Evolutionary conservation across 495 filamentous ascomycete genomes (phyloP), one percentile per base, ranked within the genome.

Genomic region (Penicillium samsonianum): DNA sequence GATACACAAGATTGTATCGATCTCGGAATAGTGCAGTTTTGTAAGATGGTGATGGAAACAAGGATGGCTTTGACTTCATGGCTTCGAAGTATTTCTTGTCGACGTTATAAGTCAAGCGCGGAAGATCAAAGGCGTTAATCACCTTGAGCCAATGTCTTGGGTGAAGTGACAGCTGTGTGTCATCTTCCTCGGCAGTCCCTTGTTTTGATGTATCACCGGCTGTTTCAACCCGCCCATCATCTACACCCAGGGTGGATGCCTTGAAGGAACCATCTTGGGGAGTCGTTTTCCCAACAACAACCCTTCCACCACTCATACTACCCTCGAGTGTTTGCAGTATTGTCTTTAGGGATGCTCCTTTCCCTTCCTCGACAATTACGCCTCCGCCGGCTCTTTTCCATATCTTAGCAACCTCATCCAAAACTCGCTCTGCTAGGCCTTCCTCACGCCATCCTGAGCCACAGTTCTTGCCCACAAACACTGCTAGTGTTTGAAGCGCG

Each of bases 381-480:
- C 88, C 88, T 4, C 90, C 90, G 0, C 83, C 79, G 55, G 85
- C 81, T 57, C 87, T 89, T 73, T 93, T 96, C 95, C 94, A 98
- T 55, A 79, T 82, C 69, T 87, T 87, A 0, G 95, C 91, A 14
- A 91, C 85, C 70, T 98, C 93, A 62, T 98, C 95, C 19, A 98
- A 74, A 7, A 96, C 89, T 64, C 86, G 88, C 67, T 98, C 94
- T 5, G 92, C 94, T 10, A 96, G 76, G 0, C 94, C 94, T 70
- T 93, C 91, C 75, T 98, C 91, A 60, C 94, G 83, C 94, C 94
- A 98, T 85, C 87, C 92, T 37, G 91, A 89, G 44, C 94, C 94
- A 68, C 94, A 98, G 69, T 96, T 87, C 49, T 87, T 88, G 12
- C 94, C 94, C 37, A 98, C 88, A 66, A 98, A 98, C 0, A 82